These are phyloP conservation scores for Scleroderma citrinum DNA, from an alignment of 768 basidiomycete genomes.

Conservation along the genomic window DNA sequence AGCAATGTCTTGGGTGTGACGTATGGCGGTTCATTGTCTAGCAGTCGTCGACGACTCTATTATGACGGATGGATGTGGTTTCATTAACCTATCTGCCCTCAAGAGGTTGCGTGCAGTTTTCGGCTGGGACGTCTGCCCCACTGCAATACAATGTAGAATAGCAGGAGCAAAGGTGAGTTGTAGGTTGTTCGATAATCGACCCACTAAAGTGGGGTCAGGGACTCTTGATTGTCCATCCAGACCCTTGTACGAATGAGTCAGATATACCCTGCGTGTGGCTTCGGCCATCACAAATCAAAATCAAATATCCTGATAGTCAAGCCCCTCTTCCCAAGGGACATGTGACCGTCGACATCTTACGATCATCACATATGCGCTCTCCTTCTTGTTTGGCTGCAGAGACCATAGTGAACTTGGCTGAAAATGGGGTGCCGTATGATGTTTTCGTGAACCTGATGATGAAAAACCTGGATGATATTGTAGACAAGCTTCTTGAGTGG, in stretches of 20 bases:
- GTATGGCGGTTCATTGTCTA: not conserved
- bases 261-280: slow-evolving; percentile 25
- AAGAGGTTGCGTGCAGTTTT: slow-evolving; percentile 29
- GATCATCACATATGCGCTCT: slow-evolving; percentile 41
- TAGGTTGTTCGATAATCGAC: not conserved
- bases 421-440: slow-evolving; percentile 49
- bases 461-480: slow-evolving; percentile 28
- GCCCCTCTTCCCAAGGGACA: slow-evolving; percentile 35
- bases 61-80: slow-evolving; percentile 56
- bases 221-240: slow-evolving; percentile 26
- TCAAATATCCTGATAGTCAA: slow-evolving; percentile 30
- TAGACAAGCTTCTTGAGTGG: slow-evolving; percentile 41
- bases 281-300: slow-evolving; percentile 42
- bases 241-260: slow-evolving; percentile 14
- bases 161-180: slow-evolving; percentile 38
- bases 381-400: slow-evolving; percentile 48
- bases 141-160: slow-evolving; percentile 47
- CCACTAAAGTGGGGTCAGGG: slow-evolving; percentile 3
- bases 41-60: slow-evolving; percentile 26
- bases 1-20: not conserved
- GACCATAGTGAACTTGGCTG: slow-evolving; percentile 56
- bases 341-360: slow-evolving; percentile 48
- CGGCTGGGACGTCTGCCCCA: slow-evolving; percentile 35
- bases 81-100: slow-evolving; percentile 35
- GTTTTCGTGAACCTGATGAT: slow-evolving; percentile 38